Percentiles rank a stretch among this genome's conserved stretches.
phyloP scores from a whole-genome alignment of 1,284 basidiomycete genomes.

The Melanopsichium pennsylvanicum region DNA sequence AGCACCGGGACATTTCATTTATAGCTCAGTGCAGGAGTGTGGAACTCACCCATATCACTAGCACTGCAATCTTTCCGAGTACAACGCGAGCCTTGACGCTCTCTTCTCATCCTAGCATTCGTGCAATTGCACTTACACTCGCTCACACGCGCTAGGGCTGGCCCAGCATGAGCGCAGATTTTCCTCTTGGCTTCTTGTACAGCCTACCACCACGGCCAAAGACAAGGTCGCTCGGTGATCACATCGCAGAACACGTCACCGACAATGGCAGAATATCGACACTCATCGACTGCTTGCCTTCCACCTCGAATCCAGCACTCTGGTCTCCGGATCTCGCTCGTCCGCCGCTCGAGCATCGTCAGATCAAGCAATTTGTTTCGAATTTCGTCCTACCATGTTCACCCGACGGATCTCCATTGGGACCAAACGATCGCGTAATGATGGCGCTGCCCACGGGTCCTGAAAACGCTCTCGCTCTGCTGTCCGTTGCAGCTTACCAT shows the following conservation, averaged over 20 bases:
- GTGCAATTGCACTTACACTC: too few relatives aligned
- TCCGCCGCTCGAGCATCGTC: conserved; percentile 61
- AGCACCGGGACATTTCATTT: too few relatives aligned
- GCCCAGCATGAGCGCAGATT: conserved; percentile 56
- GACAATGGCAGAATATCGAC: conserved; percentile 60
- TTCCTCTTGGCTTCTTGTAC: conserved; percentile 60
- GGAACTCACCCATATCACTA: too few relatives aligned
- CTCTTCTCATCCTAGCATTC: too few relatives aligned
- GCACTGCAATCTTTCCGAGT: too few relatives aligned
- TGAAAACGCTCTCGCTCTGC: conserved; percentile 62
- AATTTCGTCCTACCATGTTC: conserved; percentile 58
- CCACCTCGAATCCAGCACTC: conserved; percentile 59
- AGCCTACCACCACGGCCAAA: conserved; percentile 51
- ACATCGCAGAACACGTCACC: conserved; percentile 61
- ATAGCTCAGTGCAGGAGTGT: too few relatives aligned
- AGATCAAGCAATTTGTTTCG: conserved; percentile 58
- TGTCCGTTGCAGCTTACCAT: conserved; percentile 62
- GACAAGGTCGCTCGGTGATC: conserved; percentile 60
- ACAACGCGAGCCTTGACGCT: too few relatives aligned
- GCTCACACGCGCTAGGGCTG: conserved; percentile 24
- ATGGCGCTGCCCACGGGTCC: conserved; percentile 65
- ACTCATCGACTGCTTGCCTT: conserved; percentile 60
- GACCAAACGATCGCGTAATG: conserved; percentile 64
- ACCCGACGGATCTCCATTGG: conserved; percentile 31
- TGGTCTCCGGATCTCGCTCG: conserved; percentile 62